Percentiles rank a stretch among this genome's conserved stretches.
These are phyloP conservation scores for Pseudocercospora cruenta DNA, from an alignment of 2,329 filamentous ascomycete genomes.

Conservation along the genomic window DNA sequence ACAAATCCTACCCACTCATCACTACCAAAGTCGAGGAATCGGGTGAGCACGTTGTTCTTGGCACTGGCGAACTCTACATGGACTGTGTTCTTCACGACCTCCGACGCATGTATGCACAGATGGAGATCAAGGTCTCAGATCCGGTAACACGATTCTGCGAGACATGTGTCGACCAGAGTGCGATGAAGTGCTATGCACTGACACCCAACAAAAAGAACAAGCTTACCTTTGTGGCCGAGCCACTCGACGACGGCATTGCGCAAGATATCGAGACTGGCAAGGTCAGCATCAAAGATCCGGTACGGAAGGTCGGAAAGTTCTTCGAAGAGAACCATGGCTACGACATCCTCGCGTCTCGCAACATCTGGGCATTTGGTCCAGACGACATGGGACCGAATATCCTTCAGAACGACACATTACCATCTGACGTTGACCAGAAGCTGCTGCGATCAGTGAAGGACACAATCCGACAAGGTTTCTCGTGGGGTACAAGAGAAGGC, in stretches of 20 bases:
- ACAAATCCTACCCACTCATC: conserved; percentile 95
- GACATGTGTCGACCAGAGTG: conserved; percentile 94
- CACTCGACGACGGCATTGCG: conserved; percentile 90
- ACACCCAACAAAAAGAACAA: conserved; percentile 99
- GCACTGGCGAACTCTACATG: conserved; percentile 99
- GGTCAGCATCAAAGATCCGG: conserved; percentile 89
- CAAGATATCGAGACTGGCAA: conserved; percentile 90
- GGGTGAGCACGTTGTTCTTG: conserved; percentile 91
- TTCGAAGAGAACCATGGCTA: conserved; percentile 97
- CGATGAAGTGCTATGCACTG: conserved; percentile 95
- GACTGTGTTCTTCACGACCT: conserved; percentile 97
- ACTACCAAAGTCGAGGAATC: conserved; percentile 98
- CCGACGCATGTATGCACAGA: conserved; percentile 90
- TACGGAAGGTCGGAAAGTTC: conserved; percentile 91
- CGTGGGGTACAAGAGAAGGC: conserved; percentile 93
- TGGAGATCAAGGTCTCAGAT: conserved; percentile 99
- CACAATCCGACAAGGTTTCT: conserved; percentile 92
- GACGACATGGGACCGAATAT: conserved; percentile 95
- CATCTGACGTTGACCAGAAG: conserved; percentile 93
- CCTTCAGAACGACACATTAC: conserved; percentile 92
- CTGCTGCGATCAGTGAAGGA: conserved; percentile 84
- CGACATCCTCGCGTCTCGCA: conserved; percentile 90
- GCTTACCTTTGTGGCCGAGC: conserved; percentile 97
- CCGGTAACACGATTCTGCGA: conserved; percentile 97
- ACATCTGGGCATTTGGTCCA: conserved; percentile 98